Base-by-base conservation (phyloP, 2,329 filamentous ascomycete genomes). In the Fusarium sp. region DNA sequence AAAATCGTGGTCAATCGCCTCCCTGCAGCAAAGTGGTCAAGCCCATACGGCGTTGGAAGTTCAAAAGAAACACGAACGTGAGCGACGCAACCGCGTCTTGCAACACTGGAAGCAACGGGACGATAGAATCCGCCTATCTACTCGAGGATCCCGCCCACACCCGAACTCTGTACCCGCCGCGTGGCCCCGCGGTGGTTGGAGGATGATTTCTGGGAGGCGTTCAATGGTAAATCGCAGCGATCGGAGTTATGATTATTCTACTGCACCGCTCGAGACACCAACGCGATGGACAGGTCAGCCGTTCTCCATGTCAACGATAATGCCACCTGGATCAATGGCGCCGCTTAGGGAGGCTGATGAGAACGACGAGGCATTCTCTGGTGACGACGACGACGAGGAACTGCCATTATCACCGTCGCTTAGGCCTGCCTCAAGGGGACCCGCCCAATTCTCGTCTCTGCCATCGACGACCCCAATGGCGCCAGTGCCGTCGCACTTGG, bases 251-350 rank as follows among this genome's bases (percentile, higher is more conserved):
- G 73, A 75, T 39, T 67, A 71, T 34, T 48, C 66, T 2, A 58
- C 62, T 21, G 74, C 66, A 46, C 59, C 72, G 9, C 58, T 81
- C 16, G 79, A 81, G 49, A 85, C 83, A 10, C 83, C 83, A 4
- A 85, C 82, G n/a, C 82, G 82, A 51, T 81, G 82, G 79, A 84
- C 82, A 4, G 81, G 84, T 6, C 76, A 80, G 52, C 76, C 80
- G 9, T 76, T 80, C 30, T 77, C 80, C 7, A 77, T 81, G 63
- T 74, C 78, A 9, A 79, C 77, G 30, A 70, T 74, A 4, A 41
- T 77, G 23, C 65, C 73, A 12, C 56, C 75, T 23, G 74, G 73
- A 26, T 70, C 72, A 16, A 79, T 80, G 71, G 72, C 76, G 18
- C 67, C 78, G 16, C 65, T 80, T 16, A 74, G 67, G 51, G 79